A percentile compares a stretch with the other conserved stretches of the same genome.
phyloP scores from a whole-genome alignment of 73 alveolate species.

The Paramecium sonneborni region DNA sequence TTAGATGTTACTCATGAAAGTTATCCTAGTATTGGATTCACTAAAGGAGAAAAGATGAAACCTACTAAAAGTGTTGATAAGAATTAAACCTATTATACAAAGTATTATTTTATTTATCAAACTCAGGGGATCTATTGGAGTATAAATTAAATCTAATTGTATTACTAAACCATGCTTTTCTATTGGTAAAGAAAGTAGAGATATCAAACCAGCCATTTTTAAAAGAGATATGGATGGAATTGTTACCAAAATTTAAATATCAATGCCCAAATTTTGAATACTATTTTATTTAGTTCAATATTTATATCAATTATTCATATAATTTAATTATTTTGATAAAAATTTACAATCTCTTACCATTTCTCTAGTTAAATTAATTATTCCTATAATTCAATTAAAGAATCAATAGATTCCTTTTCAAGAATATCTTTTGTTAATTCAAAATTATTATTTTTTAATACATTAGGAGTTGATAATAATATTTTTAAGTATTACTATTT shows the following conservation, averaged over 20 bases:
- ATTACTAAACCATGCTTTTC: background rate
- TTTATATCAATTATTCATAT: background rate
- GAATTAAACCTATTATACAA: background rate
- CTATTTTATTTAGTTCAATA: background rate
- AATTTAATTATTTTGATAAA: background rate
- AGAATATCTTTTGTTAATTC: background rate
- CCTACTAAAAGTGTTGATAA: background rate
- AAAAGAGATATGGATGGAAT: slow-evolving; percentile 26
- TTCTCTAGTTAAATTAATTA: background rate
- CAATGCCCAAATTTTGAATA: slow-evolving; percentile 11
- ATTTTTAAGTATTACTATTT: background rate
- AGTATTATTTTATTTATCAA: background rate
- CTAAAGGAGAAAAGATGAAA: slow-evolving; percentile 1
- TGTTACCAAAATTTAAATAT: background rate
- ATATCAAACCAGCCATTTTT: background rate
- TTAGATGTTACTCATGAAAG: background rate
- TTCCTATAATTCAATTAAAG: background rate
- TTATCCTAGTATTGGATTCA: slow-evolving; percentile 6
- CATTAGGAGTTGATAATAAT: background rate
- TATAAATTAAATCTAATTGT: background rate
- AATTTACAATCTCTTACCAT: background rate
- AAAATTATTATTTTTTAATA: background rate
- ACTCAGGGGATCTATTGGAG: background rate
- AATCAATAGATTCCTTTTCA: background rate
- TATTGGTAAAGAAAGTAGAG: slow-evolving; percentile 28